Conservation (phyloP, 495 filamentous ascomycete species). For the Penicillium flavigenum region DNA sequence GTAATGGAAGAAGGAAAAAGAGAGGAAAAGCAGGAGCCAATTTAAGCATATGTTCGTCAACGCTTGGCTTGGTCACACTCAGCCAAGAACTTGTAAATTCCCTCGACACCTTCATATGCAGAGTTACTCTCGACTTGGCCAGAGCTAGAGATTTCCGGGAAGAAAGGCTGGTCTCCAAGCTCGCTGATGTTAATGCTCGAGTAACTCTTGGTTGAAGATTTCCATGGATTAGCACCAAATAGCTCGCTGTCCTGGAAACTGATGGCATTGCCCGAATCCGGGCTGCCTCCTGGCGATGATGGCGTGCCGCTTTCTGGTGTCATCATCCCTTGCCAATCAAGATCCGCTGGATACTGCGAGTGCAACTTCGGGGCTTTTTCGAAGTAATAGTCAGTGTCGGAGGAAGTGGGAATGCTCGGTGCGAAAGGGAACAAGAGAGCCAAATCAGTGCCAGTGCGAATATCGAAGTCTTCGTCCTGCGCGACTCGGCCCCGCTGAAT, state of each 20-base stretch:
- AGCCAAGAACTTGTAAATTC: conserved; percentile 83
- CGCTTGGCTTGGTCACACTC: conserved; percentile 68
- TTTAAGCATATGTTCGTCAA: conserved; percentile 5
- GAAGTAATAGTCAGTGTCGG: conserved; percentile 37
- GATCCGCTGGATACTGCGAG: conserved; percentile 29
- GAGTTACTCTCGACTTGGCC: conserved; percentile 42
- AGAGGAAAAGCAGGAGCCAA: neutral
- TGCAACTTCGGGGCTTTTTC: conserved; percentile 26
- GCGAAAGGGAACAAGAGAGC: conserved; percentile 86
- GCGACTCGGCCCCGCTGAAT: conserved; percentile 70
- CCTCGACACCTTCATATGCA: conserved; percentile 78
- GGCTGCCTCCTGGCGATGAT: conserved; percentile 25
- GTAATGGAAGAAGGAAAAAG: neutral
- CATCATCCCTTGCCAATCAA: conserved; percentile 61
- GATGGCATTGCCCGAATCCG: conserved; percentile 27
- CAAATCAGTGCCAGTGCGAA: conserved; percentile 60
- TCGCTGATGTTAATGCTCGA: conserved; percentile 56
- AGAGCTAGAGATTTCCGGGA: conserved; percentile 36
- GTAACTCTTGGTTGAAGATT: conserved; percentile 43
- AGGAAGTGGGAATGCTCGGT: conserved; percentile 50
- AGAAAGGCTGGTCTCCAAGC: conserved; percentile 46
- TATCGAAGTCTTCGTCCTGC: conserved; percentile 75
- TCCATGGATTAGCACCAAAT: conserved; percentile 52
- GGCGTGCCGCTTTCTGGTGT: conserved; percentile 37
- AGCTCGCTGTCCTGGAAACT: conserved; percentile 51